Conservation (phyloP, 1,284 basidiomycete genomes). For the Inonotus obliquus region DNA sequence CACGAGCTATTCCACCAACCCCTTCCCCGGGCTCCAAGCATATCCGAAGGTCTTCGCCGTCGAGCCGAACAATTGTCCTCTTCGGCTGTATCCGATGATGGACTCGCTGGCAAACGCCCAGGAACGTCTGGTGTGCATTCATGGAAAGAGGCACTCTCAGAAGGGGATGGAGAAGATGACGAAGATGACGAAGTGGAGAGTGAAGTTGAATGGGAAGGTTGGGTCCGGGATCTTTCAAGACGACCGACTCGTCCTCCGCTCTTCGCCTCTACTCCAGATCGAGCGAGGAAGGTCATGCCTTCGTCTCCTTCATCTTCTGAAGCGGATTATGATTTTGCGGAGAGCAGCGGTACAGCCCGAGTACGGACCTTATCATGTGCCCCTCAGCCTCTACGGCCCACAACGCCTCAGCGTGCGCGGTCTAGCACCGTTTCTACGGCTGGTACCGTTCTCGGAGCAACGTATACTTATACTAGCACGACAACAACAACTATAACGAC, state of each 20-base stretch:
- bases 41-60: constrained; percentile 15
- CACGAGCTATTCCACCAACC: constrained; percentile 4
- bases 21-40: constrained; percentile 14
- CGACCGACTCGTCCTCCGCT: constrained; percentile 28
- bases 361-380: constrained; percentile 13
- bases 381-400: not conserved
- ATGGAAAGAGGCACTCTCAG: constrained; percentile 12
- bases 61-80: not conserved
- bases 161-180: constrained; percentile 26
- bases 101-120: constrained; percentile 21
- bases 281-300: constrained; percentile 3
- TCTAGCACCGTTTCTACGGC: constrained; percentile 9
- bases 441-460: not conserved
- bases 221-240: constrained; percentile 47
- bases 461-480: constrained; percentile 6
- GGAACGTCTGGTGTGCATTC: not conserved
- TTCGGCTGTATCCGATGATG: not conserved
- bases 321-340: constrained; percentile 3
- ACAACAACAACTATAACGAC: constrained; percentile 17
- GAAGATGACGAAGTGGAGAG: constrained; percentile 40
- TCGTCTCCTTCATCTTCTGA: constrained; percentile 17
- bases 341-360: constrained; percentile 1
- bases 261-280: not conserved
- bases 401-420: constrained; percentile 6
- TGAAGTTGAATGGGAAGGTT: constrained; percentile 58